Conservation (phyloP, 257 asterid genomes). For the Przewalskia tangutica region DNA sequence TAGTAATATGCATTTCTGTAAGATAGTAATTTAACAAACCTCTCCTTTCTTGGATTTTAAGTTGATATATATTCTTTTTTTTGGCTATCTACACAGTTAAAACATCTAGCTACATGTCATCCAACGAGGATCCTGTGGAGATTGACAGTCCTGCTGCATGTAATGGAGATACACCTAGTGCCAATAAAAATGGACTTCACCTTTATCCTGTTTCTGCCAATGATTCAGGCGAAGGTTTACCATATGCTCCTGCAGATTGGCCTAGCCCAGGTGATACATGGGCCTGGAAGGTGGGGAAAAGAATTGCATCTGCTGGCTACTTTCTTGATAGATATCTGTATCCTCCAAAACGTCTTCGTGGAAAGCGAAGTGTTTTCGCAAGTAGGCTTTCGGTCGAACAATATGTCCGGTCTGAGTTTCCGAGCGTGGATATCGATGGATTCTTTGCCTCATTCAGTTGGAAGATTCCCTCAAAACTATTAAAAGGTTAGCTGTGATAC, state of each 20-base stretch:
- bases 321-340: constrained; percentile 62
- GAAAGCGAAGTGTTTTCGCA: constrained; percentile 27
- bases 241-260: constrained; percentile 80
- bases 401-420: constrained; percentile 41
- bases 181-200: constrained; percentile 28
- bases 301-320: constrained; percentile 43
- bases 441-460: constrained; percentile 78
- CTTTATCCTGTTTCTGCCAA: constrained; percentile 48
- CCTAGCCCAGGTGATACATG: constrained; percentile 90
- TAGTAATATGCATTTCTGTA: neutral
- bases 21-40: neutral
- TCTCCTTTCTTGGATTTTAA: neutral
- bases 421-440: constrained; percentile 38
- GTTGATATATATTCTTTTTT: neutral
- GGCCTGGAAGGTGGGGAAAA: constrained; percentile 77
- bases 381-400: constrained; percentile 59
- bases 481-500: constrained; percentile 30
- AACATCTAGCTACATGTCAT: constrained; percentile 4
- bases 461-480: constrained; percentile 54
- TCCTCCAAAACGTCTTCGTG: constrained; percentile 38
- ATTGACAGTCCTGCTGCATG: constrained; percentile 33
- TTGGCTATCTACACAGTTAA: neutral
- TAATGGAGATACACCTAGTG: constrained; percentile 22
- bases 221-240: constrained; percentile 68
- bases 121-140: constrained; percentile 36